Percentiles rank a stretch among this genome's conserved stretches.
phyloP scores from a whole-genome alignment of 345 rosid genomes.

The Limnanthes douglasii region DNA sequence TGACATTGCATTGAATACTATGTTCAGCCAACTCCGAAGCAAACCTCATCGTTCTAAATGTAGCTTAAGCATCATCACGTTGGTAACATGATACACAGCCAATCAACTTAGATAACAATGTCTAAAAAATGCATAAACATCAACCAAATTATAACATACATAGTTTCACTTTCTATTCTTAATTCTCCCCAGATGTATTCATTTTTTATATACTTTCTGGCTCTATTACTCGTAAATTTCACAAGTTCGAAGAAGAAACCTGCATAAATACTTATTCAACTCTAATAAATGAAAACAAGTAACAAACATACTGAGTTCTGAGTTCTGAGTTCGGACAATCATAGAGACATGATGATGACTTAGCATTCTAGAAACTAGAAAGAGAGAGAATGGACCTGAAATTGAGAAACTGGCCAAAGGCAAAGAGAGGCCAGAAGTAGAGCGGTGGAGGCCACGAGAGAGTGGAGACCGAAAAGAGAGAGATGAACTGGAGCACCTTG shows the following conservation, averaged over 20 bases:
- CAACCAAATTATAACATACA: no score
- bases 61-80: no score
- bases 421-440: slow-evolving; percentile 79
- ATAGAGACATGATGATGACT: background rate
- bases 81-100: no score
- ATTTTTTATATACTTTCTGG: no score
- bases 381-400: slow-evolving; percentile 28
- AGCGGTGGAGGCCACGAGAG: slow-evolving; percentile 74
- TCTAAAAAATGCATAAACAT: no score
- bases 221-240: background rate
- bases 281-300: background rate
- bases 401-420: slow-evolving; percentile 88
- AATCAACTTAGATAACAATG: no score
- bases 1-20: no score
- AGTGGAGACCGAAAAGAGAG: slow-evolving; percentile 60
- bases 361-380: background rate
- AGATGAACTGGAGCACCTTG: slow-evolving; percentile 57
- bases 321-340: background rate
- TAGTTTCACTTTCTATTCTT: no score
- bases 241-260: background rate
- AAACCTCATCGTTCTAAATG: no score
- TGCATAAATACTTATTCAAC: no score
- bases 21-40: no score
- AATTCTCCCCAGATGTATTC: no score
- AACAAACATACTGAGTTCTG: background rate